Evolutionary conservation across 2,329 filamentous ascomycete species (phyloP).

Genomic region (Aspergillus amoenus): DNA sequence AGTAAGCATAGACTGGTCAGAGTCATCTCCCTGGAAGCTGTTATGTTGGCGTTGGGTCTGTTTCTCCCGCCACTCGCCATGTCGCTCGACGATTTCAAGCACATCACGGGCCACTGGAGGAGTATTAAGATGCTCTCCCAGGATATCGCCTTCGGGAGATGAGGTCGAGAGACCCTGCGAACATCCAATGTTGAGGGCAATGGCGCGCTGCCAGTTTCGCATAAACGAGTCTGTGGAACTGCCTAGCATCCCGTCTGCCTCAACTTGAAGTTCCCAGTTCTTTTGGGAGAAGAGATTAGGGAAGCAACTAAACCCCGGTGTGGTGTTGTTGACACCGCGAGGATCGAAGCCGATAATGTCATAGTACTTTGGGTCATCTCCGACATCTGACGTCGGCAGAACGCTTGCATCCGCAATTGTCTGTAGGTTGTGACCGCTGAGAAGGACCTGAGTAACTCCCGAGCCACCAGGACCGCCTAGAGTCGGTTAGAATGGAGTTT

Average conservation of each 20-base stretch:
- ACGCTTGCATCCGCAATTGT: slow-evolving; percentile 37
- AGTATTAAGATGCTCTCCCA: slow-evolving; percentile 36
- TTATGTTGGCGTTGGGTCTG: slow-evolving; percentile 26
- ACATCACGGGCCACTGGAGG: slow-evolving; percentile 35
- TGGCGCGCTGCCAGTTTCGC: slow-evolving; percentile 34
- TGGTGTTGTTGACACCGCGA: slow-evolving; percentile 44
- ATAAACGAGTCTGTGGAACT: slow-evolving; percentile 28
- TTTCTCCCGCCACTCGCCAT: slow-evolving; percentile 39
- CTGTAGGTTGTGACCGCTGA: slow-evolving; percentile 35
- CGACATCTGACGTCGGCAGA: slow-evolving; percentile 13
- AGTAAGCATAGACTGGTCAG: slow-evolving; percentile 18
- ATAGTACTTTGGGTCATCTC: slow-evolving; percentile 26
- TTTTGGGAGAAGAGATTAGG: slow-evolving; percentile 28
- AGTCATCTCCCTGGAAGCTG: slow-evolving; percentile 18
- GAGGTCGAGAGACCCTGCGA: slow-evolving; percentile 23
- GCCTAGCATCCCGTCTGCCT: slow-evolving; percentile 38
- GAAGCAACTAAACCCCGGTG: slow-evolving; percentile 42
- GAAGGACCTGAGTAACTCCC: slow-evolving; percentile 38
- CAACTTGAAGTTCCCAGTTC: slow-evolving; percentile 35
- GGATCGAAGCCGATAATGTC: slow-evolving; percentile 49
- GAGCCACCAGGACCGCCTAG: slow-evolving; percentile 47
- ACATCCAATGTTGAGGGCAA: slow-evolving; percentile 35
- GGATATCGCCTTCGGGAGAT: slow-evolving; percentile 19
- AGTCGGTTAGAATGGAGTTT: not conserved
- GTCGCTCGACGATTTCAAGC: slow-evolving; percentile 38